Base-by-base conservation (phyloP, 148 eudicot genomes). In the Amaranthus palmeri region DNA sequence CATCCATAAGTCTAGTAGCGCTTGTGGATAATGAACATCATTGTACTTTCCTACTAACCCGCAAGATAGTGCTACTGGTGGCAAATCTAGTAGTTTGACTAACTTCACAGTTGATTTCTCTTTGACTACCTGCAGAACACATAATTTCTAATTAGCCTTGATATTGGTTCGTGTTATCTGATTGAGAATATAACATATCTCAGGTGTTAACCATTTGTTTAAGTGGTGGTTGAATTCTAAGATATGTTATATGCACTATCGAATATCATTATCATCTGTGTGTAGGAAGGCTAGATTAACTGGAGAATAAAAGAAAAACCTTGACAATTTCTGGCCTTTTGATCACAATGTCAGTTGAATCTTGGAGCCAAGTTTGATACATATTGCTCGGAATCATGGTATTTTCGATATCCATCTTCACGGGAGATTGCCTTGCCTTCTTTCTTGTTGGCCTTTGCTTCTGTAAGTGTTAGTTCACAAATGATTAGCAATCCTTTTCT, bases 351-450 rank as follows among this genome's bases (percentile, higher is more conserved):
- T 92, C 96, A 68, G 88, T 71, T 42, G 93, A 63, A 79, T 82
- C 66, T 78, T 82, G 90, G 76, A 96, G 96, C 99, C 99, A 96
- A 25, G 90, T 79, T 74, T 96, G 99, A 84, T 90, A 96, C 64
- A 87, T 73, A 12, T 77, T 85, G 76, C 90, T 90, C 44, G 97
- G 93, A 55, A 96, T 87, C 74, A 96, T 86, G 50, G 82, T 88
- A 72, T 88, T 93, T 25, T 85, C 90, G 78, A 82, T 78, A 80
- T 95, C 99, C 88, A 95, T 88, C 11, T 75, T 57, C 65, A 72
- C 55, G 70, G 81, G 70, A 70, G 82, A 72, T 66, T 79, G 72
- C 71, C 79, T 85, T 79, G 79, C 80, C 76, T 70, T 87, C 72
- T 73, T 84, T 80, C 77, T 82, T 41, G 79, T 66, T 76, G 75